These are phyloP conservation scores for Fusarium goolgardi DNA, from an alignment of 2,329 filamentous ascomycete species.

Conservation along the genomic window DNA sequence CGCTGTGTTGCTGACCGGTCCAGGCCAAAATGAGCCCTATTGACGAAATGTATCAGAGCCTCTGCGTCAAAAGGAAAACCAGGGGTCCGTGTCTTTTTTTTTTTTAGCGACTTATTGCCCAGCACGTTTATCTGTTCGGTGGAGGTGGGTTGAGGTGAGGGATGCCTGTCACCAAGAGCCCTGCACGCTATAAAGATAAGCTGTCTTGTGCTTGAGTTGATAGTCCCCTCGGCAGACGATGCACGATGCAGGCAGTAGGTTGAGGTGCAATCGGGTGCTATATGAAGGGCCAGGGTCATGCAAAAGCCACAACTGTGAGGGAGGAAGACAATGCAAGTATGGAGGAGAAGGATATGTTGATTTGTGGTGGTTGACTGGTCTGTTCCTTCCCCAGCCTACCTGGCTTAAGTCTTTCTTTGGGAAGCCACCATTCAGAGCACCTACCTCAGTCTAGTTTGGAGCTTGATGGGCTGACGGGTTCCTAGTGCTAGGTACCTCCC, in stretches of 20 bases:
- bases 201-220: neutral
- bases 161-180: conserved; percentile 22
- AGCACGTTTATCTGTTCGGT: conserved; percentile 36
- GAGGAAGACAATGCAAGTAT: neutral
- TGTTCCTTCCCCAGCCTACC: conserved; percentile 32
- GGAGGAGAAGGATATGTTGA: conserved; percentile 8
- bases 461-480: conserved; percentile 15
- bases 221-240: conserved; percentile 15
- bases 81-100: conserved; percentile 11
- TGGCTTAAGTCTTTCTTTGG: conserved; percentile 19
- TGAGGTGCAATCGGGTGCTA: conserved; percentile 20
- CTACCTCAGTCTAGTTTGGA: conserved; percentile 1
- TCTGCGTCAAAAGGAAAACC: conserved; percentile 23
- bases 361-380: conserved; percentile 16
- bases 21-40: conserved; percentile 40
- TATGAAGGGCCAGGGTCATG: conserved; percentile 7
- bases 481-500: conserved; percentile 9
- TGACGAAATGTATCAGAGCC: conserved; percentile 33
- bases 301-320: conserved; percentile 28
- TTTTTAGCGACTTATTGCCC: conserved; percentile 26
- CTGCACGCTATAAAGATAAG: neutral
- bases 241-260: conserved; percentile 11
- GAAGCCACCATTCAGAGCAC: conserved; percentile 17
- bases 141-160: conserved; percentile 17
- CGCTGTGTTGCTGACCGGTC: conserved; percentile 37